Evolutionary conservation across 129 eudicot species (phyloP).

Genomic region (Flaveria sonorensis): DNA sequence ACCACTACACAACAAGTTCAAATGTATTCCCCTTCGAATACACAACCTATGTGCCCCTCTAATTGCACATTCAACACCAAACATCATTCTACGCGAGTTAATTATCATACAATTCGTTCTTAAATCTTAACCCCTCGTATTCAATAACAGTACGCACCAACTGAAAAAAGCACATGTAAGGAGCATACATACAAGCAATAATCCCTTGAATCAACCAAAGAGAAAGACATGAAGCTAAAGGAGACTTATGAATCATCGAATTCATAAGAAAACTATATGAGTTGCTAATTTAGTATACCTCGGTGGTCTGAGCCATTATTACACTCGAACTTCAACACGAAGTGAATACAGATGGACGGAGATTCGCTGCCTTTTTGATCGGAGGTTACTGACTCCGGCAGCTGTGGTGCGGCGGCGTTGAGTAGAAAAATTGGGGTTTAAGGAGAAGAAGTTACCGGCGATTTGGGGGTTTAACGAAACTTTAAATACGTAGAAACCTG

Average conservation of each 20-base stretch:
- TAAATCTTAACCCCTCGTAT: too few relatives aligned
- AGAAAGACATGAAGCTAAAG: neutral
- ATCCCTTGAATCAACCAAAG: neutral
- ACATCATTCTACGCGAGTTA: neutral
- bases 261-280: neutral
- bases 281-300: slow-evolving; percentile 16
- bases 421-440: neutral
- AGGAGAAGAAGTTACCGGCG: neutral
- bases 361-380: neutral
- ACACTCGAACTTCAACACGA: slow-evolving; percentile 5
- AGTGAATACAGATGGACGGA: neutral
- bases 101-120: neutral
- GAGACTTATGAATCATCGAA: neutral
- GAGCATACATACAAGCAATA: neutral
- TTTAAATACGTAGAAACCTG: neutral
- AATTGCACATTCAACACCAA: slow-evolving; percentile 13
- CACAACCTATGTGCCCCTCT: neutral
- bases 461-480: slow-evolving; percentile 22
- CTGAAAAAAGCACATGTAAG: neutral
- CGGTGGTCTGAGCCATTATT: slow-evolving; percentile 37
- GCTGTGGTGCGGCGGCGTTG: slow-evolving; percentile 6
- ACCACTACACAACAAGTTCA: neutral
- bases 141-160: neutral
- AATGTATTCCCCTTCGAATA: neutral
- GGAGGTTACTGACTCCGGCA: neutral